Evolutionary conservation across 495 filamentous ascomycete species (phyloP), one percentile per base, ranked within the genome.

Genomic region (Penicillium canescens): DNA sequence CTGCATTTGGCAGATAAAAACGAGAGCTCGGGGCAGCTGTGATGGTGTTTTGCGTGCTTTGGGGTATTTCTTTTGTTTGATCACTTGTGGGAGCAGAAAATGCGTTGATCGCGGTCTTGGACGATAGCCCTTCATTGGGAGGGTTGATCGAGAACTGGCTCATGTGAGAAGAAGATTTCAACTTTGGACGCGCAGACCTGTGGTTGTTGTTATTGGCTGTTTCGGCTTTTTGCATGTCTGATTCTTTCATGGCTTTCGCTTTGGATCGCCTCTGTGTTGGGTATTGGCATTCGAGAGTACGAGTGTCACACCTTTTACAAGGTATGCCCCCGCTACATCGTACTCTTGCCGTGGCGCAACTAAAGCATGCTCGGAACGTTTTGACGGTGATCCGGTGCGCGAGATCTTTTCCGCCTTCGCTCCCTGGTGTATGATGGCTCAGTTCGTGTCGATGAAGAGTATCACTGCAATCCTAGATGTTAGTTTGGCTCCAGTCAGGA

Each of bases 391-490:
- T 66, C 23, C 75, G 55, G 55, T 70, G 74, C 31, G 69, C 66
- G 42, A 65, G 67, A 56, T 71, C 75, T 59, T 70, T 70, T 13
- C 66, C 66, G 0, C 72, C 72, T 41, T 75, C 69, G 3, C 53
- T 47, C 63, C 68, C 65, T 34, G 67, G 46, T 54, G 72, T 66
- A 69, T 75, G 69, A 54, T 83, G 80, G 55, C 76, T 79, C 39
- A 78, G 53, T 52, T 80, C 77, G 58, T 85, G 82, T 12, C 81
- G 79, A 59, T 78, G 71, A 18, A 85, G 72, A 13, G 82, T 81
- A 54, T 85, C 82, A 51, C 74, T 82, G 55, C 4, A 14, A 18
- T 26, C 28, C 8, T 31, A 31, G 28, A 3, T 21, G 39, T 54
- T 8, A 58, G 24, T 43, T 34, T 37, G 11, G 13, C 26, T 31